phyloP scores from a whole-genome alignment of 2,329 filamentous ascomycete species.

The Ophiosphaerella narmari region DNA sequence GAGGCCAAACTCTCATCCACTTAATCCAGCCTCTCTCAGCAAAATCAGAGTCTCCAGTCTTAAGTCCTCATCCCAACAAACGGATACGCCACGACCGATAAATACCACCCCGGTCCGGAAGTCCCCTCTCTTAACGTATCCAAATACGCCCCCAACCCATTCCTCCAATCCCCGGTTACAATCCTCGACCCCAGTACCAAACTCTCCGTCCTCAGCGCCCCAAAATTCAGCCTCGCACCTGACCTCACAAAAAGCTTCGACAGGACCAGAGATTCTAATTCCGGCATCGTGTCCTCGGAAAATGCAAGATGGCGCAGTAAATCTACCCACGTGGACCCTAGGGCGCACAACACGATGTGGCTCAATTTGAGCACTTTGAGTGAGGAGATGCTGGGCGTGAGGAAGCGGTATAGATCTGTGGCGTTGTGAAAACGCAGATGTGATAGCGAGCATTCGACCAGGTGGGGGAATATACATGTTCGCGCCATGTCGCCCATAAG shows the following conservation, averaged over 20 bases:
- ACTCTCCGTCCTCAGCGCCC: constrained; percentile 5
- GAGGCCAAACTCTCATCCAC: no score
- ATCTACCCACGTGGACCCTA: constrained; percentile 15
- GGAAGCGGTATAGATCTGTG: constrained; percentile 18
- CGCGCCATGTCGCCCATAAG: constrained; percentile 28
- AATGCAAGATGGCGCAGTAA: constrained; percentile 15
- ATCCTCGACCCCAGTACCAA: constrained; percentile 1
- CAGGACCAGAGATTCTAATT: constrained; percentile 13
- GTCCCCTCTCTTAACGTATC: constrained; percentile 3
- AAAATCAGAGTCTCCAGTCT: neutral
- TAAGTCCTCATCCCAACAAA: constrained; percentile 9
- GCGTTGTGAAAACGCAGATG: constrained; percentile 17
- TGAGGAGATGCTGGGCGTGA: constrained; percentile 9
- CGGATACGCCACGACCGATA: constrained; percentile 26
- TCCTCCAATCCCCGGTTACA: constrained; percentile 8
- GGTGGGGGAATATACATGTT: constrained; percentile 18
- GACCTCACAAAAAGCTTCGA: constrained; percentile 12
- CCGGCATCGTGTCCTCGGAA: constrained; percentile 1
- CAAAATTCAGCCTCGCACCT: constrained; percentile 1
- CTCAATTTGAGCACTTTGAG: constrained; percentile 18
- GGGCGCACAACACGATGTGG: constrained; percentile 17
- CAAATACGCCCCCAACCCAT: constrained; percentile 7
- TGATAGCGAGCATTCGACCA: constrained; percentile 21
- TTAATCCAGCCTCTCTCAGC: no score
- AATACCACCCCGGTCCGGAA: constrained; percentile 19